Percentiles rank a stretch among this genome's conserved stretches.
Evolutionary conservation across 345 rosid species (phyloP).

Genomic region (Stellera chamaejasme): DNA sequence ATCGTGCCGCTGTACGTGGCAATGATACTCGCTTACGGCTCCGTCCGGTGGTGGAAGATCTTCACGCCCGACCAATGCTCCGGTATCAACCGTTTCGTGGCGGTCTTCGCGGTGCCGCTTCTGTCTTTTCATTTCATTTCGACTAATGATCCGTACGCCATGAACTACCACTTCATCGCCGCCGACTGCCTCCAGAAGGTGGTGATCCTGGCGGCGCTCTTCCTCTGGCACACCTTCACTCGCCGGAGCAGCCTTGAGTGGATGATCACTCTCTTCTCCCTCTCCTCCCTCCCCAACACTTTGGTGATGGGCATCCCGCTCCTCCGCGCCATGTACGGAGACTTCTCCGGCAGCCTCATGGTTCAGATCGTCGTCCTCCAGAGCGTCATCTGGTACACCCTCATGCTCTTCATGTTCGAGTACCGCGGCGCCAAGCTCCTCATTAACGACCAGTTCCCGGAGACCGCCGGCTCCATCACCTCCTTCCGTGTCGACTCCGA

Average conservation of each 20-base stretch:
- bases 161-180: constrained; percentile 81
- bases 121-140: constrained; percentile 88
- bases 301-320: constrained; percentile 85
- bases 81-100: constrained; percentile 82
- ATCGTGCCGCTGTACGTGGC: constrained; percentile 79
- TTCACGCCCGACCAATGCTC: constrained; percentile 85
- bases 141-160: constrained; percentile 57
- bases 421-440: constrained; percentile 70
- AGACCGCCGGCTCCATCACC: constrained; percentile 68
- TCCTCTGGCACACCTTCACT: constrained; percentile 58
- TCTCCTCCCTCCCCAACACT: constrained; percentile 78
- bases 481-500: constrained; percentile 74
- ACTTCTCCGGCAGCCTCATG: constrained; percentile 63
- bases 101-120: constrained; percentile 76
- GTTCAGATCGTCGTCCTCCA: constrained; percentile 83
- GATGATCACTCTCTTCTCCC: constrained; percentile 76
- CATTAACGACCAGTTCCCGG: constrained; percentile 78
- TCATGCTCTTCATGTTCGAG: constrained; percentile 76
- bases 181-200: constrained; percentile 76
- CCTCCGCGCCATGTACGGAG: constrained; percentile 80
- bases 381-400: constrained; percentile 77
- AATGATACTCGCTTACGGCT: constrained; percentile 79
- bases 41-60: constrained; percentile 90
- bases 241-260: constrained; percentile 55
- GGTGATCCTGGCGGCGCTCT: constrained; percentile 57